phyloP scores from a whole-genome alignment of 148 eudicot species.

The Euryodendron excelsum region DNA sequence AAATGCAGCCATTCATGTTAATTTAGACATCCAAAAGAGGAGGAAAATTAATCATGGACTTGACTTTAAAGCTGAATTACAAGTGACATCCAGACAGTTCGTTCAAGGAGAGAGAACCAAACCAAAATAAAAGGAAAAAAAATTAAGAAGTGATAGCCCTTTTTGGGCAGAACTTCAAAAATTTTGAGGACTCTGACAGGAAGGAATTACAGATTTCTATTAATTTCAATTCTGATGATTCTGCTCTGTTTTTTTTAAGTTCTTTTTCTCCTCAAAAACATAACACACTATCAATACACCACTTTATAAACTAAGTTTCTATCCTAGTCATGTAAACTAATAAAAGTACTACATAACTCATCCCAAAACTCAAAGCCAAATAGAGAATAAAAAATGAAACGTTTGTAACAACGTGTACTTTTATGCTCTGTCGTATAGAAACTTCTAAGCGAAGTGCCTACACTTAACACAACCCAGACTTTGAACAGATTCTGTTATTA shows the following conservation, averaged over 20 bases:
- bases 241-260: background rate
- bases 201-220: background rate
- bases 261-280: background rate
- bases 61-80: background rate
- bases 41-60: background rate
- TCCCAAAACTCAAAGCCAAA: too few relatives aligned
- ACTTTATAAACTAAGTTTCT: background rate
- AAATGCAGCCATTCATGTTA: background rate
- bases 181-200: background rate
- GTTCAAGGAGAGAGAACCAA: too few relatives aligned
- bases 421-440: too few relatives aligned
- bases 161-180: background rate
- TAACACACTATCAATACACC: background rate
- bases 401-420: too few relatives aligned
- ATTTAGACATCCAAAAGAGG: background rate
- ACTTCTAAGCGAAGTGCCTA: too few relatives aligned
- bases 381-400: too few relatives aligned
- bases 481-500: background rate
- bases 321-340: too few relatives aligned
- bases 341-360: too few relatives aligned
- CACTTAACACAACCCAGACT: background rate
- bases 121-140: too few relatives aligned
- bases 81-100: too few relatives aligned
- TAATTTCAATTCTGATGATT: background rate
- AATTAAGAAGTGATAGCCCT: background rate